Conservation (phyloP, 768 basidiomycete genomes). For the Suillus hirtellus region DNA sequence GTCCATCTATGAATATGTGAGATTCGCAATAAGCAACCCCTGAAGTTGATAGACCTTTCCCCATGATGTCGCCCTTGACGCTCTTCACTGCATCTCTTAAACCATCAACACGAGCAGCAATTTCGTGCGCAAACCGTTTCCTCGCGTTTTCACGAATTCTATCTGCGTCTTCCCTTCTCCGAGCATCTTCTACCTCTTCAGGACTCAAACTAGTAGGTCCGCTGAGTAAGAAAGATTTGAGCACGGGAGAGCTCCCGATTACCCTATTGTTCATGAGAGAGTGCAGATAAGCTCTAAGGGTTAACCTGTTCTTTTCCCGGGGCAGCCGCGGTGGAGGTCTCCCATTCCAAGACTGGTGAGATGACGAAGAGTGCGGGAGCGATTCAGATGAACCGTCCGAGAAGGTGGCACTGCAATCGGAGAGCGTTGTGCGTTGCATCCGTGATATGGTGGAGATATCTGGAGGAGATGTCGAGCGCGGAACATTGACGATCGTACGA, state of each 20-base stretch:
- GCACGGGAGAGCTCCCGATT: conserved; percentile 83
- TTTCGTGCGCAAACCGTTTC: conserved; percentile 83
- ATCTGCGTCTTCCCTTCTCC: conserved; percentile 86
- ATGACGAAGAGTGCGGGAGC: conserved; percentile 77
- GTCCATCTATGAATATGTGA: conserved; percentile 60
- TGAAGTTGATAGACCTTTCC: conserved; percentile 55
- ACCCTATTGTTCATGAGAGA: conserved; percentile 66
- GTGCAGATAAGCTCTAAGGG: conserved; percentile 91
- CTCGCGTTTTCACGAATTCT: conserved; percentile 83
- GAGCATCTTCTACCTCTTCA: conserved; percentile 79
- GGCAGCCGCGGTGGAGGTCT: conserved; percentile 58
- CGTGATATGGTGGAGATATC: conserved; percentile 40
- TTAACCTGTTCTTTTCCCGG: conserved; percentile 93
- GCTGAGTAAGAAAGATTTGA: conserved; percentile 82
- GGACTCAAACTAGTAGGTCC: conserved; percentile 65
- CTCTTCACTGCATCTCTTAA: conserved; percentile 80
- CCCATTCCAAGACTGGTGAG: conserved; percentile 74
- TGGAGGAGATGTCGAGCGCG: conserved; percentile 31
- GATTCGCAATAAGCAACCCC: conserved; percentile 12
- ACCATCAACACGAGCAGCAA: conserved; percentile 82
- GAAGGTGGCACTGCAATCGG: conserved; percentile 4
- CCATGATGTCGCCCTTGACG: conserved; percentile 94
- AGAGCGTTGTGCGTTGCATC: conserved; percentile 55
- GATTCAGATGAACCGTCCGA: conserved; percentile 16
- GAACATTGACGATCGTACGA: conserved; percentile 61